Conservation (phyloP, 2,329 filamentous ascomycete species). For the Polychaeton citri region DNA sequence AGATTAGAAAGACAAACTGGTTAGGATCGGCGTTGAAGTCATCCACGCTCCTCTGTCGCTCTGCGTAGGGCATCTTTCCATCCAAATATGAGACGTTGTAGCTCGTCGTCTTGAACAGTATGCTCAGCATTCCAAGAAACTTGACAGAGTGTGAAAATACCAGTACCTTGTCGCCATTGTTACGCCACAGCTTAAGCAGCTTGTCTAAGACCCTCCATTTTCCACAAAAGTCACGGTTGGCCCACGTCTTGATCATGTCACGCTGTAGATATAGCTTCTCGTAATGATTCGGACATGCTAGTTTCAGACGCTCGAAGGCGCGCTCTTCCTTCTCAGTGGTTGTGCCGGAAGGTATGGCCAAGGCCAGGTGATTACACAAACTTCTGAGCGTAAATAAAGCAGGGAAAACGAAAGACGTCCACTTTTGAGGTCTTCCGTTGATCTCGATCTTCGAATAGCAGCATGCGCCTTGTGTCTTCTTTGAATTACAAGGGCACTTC, state of each 20-base stretch:
- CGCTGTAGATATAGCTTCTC: constrained; percentile 57
- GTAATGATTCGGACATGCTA: constrained; percentile 65
- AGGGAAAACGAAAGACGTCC: constrained; percentile 73
- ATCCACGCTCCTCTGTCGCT: constrained; percentile 69
- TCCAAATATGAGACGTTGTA: constrained; percentile 90
- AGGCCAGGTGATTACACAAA: constrained; percentile 80
- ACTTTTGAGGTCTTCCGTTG: constrained; percentile 39
- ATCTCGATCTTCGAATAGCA: constrained; percentile 50
- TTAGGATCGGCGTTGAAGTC: constrained; percentile 79
- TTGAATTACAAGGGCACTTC: constrained; percentile 55
- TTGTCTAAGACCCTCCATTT: constrained; percentile 92
- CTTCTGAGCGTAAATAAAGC: constrained; percentile 73
- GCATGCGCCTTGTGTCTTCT: constrained; percentile 68
- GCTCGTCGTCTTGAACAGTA: constrained; percentile 64
- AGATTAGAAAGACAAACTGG: constrained; percentile 93
- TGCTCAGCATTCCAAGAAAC: constrained; percentile 68
- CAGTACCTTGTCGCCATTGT: constrained; percentile 82
- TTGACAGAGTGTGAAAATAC: constrained; percentile 90
- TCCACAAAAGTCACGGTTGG: constrained; percentile 83
- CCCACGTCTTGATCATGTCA: constrained; percentile 66
- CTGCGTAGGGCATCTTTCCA: constrained; percentile 69
- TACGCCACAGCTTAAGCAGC: constrained; percentile 78
- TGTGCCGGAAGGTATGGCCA: constrained; percentile 57
- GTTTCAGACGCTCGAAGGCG: constrained; percentile 59
- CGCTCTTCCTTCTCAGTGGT: constrained; percentile 66